Evolutionary conservation across 305 asterid genomes (phyloP).

Genomic region (Fraxinus sp.): DNA sequence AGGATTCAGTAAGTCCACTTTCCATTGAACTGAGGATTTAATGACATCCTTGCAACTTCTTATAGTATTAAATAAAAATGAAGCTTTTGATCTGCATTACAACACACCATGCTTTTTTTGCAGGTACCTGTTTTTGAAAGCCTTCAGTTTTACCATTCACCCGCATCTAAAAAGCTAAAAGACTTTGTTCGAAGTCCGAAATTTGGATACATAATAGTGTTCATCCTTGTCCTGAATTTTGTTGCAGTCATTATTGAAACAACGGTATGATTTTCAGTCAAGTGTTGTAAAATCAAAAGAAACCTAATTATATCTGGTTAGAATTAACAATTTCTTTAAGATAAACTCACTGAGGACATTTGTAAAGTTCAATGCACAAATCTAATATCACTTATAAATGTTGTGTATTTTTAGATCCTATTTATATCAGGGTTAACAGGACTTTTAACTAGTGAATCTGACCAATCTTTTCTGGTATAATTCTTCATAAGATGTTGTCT

Average conservation of each 20-base stretch:
- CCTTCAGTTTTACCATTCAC: constrained; percentile 74
- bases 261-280: constrained; percentile 51
- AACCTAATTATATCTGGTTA: neutral
- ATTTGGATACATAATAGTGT: constrained; percentile 63
- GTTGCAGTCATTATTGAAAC: constrained; percentile 87
- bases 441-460: neutral
- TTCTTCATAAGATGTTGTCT: neutral
- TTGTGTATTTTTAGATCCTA: neutral
- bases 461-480: neutral
- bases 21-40: neutral
- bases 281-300: neutral
- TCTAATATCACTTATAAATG: neutral
- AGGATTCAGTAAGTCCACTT: constrained; percentile 57
- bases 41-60: neutral
- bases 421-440: neutral
- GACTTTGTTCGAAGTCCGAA: constrained; percentile 60
- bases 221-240: constrained; percentile 71
- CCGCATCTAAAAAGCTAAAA: constrained; percentile 62
- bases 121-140: constrained; percentile 76
- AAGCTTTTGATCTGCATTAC: constrained; percentile 17
- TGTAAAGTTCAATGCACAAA: neutral
- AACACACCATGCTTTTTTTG: constrained; percentile 32
- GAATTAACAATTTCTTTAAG: neutral
- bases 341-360: neutral
- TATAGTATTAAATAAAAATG: constrained; percentile 6